Evolutionary conservation across 129 eudicot genomes (phyloP).

Genomic region (carrot (Daucus carota)): DNA sequence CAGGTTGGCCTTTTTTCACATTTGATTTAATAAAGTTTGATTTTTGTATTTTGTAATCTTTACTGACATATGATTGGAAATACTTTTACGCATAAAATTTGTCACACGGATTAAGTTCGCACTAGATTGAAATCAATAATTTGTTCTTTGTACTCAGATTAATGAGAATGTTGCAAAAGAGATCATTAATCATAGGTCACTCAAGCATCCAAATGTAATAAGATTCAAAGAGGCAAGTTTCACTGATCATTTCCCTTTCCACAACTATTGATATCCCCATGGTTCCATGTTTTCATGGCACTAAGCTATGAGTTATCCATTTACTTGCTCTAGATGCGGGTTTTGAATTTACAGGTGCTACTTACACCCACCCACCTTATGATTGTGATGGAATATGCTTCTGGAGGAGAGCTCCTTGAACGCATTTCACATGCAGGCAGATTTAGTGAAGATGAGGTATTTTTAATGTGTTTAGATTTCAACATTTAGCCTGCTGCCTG

Average conservation of each 20-base stretch:
- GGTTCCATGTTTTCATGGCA: neutral
- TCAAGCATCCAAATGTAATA: neutral
- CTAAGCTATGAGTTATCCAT: neutral
- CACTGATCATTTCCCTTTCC: neutral
- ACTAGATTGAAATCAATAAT: too few species aligned
- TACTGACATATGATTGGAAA: too few species aligned
- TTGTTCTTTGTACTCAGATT: slow-evolving; percentile 40
- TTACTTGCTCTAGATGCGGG: too few species aligned
- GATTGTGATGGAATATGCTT: slow-evolving; percentile 94
- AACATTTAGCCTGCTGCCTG: neutral
- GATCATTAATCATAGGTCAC: slow-evolving; percentile 48
- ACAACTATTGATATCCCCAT: too few species aligned
- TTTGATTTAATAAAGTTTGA: too few species aligned
- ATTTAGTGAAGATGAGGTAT: slow-evolving; percentile 89
- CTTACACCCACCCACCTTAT: slow-evolving; percentile 87
- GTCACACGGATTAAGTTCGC: slow-evolving; percentile 12
- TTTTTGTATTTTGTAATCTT: too few species aligned
- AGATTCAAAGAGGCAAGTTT: slow-evolving; percentile 44
- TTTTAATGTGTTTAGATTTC: neutral
- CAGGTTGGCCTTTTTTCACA: too few species aligned
- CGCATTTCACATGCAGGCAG: slow-evolving; percentile 82
- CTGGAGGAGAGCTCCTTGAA: slow-evolving; percentile 92
- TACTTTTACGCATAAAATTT: neutral
- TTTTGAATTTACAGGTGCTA: slow-evolving; percentile 45
- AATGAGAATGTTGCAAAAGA: slow-evolving; percentile 84